phyloP scores from a whole-genome alignment of 2,329 filamentous ascomycete species.

The Hortaea sp. region DNA sequence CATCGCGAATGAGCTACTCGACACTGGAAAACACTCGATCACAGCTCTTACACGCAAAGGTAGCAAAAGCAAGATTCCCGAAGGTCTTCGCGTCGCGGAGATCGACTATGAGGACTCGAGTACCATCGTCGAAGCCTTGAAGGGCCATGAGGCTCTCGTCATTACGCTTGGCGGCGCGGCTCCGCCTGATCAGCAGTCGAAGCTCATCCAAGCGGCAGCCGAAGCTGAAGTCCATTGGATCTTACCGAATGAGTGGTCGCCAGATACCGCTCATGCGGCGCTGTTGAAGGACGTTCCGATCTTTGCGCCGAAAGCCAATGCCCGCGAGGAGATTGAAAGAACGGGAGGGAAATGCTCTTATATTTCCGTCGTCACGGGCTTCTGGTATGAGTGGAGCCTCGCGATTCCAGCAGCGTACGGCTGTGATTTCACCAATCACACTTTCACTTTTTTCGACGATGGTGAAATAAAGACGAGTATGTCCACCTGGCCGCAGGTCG shows the following conservation, averaged over 20 bases:
- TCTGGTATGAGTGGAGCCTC: constrained; percentile 32
- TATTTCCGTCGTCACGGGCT: constrained; percentile 21
- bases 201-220: constrained; percentile 19
- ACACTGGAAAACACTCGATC: constrained; percentile 37
- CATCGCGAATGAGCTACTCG: constrained; percentile 31
- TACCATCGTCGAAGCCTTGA: constrained; percentile 25
- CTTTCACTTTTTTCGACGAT: constrained; percentile 38
- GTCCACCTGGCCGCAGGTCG: constrained; percentile 50
- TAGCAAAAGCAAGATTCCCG: constrained; percentile 33
- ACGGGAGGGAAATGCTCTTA: constrained; percentile 15
- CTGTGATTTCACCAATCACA: constrained; percentile 27
- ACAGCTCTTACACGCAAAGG: constrained; percentile 41
- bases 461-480: constrained; percentile 47
- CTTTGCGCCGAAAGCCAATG: constrained; percentile 4
- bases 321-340: constrained; percentile 15
- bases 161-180: constrained; percentile 29
- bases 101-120: constrained; percentile 40
- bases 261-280: constrained; percentile 18
- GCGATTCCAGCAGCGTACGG: constrained; percentile 22
- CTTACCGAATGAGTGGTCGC: constrained; percentile 30
- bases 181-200: constrained; percentile 18
- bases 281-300: constrained; percentile 14
- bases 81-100: constrained; percentile 28
- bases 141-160: constrained; percentile 29
- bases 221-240: constrained; percentile 30